Base-by-base conservation (phyloP, 768 basidiomycete species). In the Dendrothele bispora region DNA sequence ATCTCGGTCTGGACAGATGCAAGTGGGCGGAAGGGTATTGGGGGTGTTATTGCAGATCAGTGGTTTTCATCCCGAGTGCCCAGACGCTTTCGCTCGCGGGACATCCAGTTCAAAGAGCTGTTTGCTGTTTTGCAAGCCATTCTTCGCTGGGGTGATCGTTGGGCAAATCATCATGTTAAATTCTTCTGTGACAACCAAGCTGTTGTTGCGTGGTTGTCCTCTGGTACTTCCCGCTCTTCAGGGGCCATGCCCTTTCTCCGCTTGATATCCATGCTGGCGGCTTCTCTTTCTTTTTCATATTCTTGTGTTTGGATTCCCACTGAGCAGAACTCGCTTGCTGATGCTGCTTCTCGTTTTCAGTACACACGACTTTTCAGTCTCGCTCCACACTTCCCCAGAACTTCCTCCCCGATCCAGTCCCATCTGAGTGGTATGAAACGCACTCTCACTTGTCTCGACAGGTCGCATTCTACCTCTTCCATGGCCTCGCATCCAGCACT, bases 401-500 rank as follows among this genome's bases (percentile, higher is more conserved):
- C 39, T 21, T 22, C 46, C 38, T 39, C 22, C 22, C 25, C 34
- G 24, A 17, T 32, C 30, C 35, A 48, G 50, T 48, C 43, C 44
- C 59, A 17, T 26, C 29, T 35, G 24, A 28, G 20, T 59, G 55
- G 55, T 55, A 57, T 49, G n/a, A 49, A 27, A 28, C 46, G 14
- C 45, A 58, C 38, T n/a, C 29, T 51, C 53, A 52, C 18, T 42
- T 48, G 14, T n/a, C 11, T 17, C 14, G 24, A 27, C 37, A n/a
- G 21, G 56, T 56, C 6, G 53, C 56, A 15, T 56, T 56, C 39
- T 60, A 48, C 52, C 56, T 67, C 7, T 69, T 60, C 62, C 58
- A 66, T 37, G 61, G 65, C 4, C 57, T 66, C 34, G 56, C 63
- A 3, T 43, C 58, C 17, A 60, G 54, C 26, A 69, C 69, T 20